Conservation (phyloP, 2,329 filamentous ascomycete species). For the Pseudonectria buxi region DNA sequence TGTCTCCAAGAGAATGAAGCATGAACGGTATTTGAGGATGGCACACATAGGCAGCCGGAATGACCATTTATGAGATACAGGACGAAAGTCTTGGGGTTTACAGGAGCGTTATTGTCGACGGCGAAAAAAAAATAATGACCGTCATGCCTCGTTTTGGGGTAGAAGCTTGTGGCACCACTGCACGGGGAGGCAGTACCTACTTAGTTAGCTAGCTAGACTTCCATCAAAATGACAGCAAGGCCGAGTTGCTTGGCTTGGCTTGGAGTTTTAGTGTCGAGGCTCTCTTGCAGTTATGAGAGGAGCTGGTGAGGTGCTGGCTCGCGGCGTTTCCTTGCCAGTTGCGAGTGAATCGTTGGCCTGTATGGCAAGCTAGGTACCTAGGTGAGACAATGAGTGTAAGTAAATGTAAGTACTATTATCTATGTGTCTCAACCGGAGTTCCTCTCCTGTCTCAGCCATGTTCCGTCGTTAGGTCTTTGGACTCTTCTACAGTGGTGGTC, state of each 20-base stretch:
- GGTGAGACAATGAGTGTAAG: too few relatives aligned
- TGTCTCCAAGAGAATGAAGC: slow-evolving; percentile 13
- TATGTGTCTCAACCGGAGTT: too few relatives aligned
- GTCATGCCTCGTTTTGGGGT: slow-evolving; percentile 24
- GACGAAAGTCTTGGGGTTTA: slow-evolving; percentile 26
- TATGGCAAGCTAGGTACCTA: too few relatives aligned
- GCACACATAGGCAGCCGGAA: slow-evolving; percentile 26
- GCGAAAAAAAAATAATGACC: slow-evolving; percentile 24
- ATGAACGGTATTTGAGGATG: slow-evolving; percentile 22
- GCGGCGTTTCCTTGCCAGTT: too few relatives aligned
- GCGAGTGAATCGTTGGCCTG: too few relatives aligned
- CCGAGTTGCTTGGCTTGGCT: slow-evolving; percentile 24
- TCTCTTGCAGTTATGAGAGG: too few relatives aligned
- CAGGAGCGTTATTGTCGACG: slow-evolving; percentile 31
- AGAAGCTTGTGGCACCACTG: slow-evolving; percentile 27
- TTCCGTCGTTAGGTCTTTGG: too few relatives aligned
- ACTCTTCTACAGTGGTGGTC: too few relatives aligned
- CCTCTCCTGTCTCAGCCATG: too few relatives aligned
- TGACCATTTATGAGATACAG: slow-evolving; percentile 34
- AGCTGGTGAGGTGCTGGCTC: too few relatives aligned
- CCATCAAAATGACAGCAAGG: slow-evolving; percentile 23
- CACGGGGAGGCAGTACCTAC: slow-evolving; percentile 21
- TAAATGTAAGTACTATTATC: too few relatives aligned
- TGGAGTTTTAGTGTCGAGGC: slow-evolving; percentile 9
- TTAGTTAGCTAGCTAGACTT: slow-evolving; percentile 35